These are phyloP conservation scores for Gonium pectorale DNA, from an alignment of 139 green algal genomes.

Conservation along the genomic window DNA sequence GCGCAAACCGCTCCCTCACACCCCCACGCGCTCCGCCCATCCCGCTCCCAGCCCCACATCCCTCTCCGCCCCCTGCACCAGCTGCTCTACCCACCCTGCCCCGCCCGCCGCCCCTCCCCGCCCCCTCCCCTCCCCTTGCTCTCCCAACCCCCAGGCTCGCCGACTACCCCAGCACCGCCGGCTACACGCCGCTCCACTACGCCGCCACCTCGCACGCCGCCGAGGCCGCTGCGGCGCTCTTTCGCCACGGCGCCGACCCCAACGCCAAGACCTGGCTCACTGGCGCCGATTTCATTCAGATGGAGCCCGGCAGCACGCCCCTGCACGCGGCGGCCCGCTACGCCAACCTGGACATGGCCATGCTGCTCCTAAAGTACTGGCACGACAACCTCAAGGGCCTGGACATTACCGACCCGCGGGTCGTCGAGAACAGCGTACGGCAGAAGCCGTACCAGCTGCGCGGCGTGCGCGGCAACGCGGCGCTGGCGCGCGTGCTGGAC, in stretches of 20 bases:
- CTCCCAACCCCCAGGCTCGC: neutral
- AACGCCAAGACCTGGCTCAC: neutral
- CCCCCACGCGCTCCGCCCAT: neutral
- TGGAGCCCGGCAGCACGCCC: slow-evolving; percentile 4
- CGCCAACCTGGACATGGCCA: slow-evolving; percentile 8
- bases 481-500: slow-evolving; percentile 21
- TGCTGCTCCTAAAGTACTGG: slow-evolving; percentile 25
- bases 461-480: neutral
- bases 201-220: neutral
- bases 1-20: neutral
- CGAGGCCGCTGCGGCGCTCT: neutral
- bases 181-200: slow-evolving; percentile 36
- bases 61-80: neutral
- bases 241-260: slow-evolving; percentile 10
- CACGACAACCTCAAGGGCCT: neutral
- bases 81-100: neutral
- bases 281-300: slow-evolving; percentile 1
- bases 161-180: neutral
- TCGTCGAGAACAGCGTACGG: neutral
- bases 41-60: neutral
- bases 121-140: neutral
- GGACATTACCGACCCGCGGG: slow-evolving; percentile 29
- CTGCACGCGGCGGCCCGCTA: neutral
- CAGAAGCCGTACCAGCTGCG: slow-evolving; percentile 17
- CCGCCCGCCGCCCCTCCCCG: neutral